Evolutionary conservation across 805 yeast genomes (phyloP).

Genomic region (Nakazawaea ernobii): DNA sequence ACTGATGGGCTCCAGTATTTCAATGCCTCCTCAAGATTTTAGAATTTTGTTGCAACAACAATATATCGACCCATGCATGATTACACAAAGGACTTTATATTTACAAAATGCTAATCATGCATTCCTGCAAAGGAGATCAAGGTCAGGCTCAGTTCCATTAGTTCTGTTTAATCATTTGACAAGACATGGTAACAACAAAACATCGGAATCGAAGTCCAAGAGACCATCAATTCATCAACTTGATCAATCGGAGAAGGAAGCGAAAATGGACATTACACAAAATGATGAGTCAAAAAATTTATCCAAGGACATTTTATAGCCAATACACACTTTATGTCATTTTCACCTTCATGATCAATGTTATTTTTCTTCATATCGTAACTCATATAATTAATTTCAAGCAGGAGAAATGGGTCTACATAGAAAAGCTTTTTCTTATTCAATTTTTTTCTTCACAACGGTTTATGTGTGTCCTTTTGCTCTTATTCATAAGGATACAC

Average conservation of each 20-base stretch:
- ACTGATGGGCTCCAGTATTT: not conserved
- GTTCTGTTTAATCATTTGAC: not conserved
- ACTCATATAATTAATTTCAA: too few species aligned
- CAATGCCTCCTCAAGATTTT: not conserved
- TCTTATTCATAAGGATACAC: too few species aligned
- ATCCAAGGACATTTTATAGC: too few species aligned
- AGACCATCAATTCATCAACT: not conserved
- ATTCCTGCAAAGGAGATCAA: not conserved
- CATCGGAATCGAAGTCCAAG: not conserved
- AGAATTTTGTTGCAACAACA: not conserved
- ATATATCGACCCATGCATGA: not conserved
- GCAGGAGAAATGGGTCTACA: too few species aligned
- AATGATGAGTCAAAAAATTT: too few species aligned
- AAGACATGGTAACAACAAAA: not conserved
- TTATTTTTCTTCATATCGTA: too few species aligned
- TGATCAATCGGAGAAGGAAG: not conserved
- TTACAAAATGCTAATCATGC: conserved; percentile 4
- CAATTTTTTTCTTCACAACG: too few species aligned
- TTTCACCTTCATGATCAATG: too few species aligned
- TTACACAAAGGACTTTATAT: conserved; percentile 1
- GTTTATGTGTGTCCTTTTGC: too few species aligned
- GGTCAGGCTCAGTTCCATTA: not conserved
- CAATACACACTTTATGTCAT: too few species aligned
- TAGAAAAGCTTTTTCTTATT: too few species aligned
- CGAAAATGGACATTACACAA: too few species aligned